Evolutionary conservation across 129 eudicot genomes (phyloP).

Genomic region (Artemisia annua): DNA sequence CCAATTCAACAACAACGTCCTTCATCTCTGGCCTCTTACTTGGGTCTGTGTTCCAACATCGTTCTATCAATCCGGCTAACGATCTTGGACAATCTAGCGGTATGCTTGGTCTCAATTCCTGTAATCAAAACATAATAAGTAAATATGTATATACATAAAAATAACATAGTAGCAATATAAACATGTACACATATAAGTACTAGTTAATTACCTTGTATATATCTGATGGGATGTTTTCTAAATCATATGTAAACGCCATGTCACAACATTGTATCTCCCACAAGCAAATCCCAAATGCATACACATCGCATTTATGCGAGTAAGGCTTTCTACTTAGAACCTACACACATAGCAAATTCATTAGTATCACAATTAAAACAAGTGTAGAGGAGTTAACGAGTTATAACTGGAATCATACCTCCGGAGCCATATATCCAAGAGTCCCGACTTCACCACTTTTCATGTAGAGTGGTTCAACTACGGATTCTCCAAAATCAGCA

Average conservation of each 20-base stretch:
- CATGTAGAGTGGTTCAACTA: conserved; percentile 35
- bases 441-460: conserved; percentile 54
- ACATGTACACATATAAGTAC: background rate
- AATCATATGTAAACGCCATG: conserved; percentile 35
- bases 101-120: conserved; percentile 46
- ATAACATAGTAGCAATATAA: background rate
- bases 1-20: conserved; percentile 33
- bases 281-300: conserved; percentile 50
- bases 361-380: background rate
- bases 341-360: conserved; percentile 10
- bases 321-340: conserved; percentile 33
- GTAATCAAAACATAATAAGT: background rate
- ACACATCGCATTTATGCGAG: conserved; percentile 43
- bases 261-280: conserved; percentile 57
- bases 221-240: conserved; percentile 29
- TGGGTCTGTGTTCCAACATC: conserved; percentile 45
- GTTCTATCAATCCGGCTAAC: conserved; percentile 35
- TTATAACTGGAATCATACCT: conserved; percentile 30
- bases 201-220: conserved; percentile 34
- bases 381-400: background rate
- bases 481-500: conserved; percentile 36
- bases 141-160: background rate
- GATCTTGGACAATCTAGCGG: conserved; percentile 40
- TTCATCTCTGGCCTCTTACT: conserved; percentile 46
- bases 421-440: conserved; percentile 63